Percentiles rank a stretch among this genome's conserved stretches.
Evolutionary conservation across 2,329 filamentous ascomycete genomes (phyloP).

Genomic region (Cladophialophora exuberans): DNA sequence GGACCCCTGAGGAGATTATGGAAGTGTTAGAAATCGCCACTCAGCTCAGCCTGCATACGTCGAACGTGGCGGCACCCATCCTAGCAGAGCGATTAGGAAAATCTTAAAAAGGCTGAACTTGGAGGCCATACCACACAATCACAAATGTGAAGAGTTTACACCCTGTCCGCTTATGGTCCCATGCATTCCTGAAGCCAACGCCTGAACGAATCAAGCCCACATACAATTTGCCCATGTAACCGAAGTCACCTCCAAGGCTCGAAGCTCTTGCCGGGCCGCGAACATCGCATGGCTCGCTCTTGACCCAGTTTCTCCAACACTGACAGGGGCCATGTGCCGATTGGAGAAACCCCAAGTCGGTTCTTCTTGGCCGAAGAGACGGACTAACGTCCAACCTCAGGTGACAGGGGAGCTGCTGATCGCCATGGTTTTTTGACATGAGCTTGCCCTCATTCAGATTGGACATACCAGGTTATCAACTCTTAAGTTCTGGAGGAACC

Average conservation of each 20-base stretch:
- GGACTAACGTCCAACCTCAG: background rate
- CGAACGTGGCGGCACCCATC: conserved; percentile 22
- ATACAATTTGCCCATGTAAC: too few relatives aligned
- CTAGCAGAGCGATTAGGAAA: conserved; percentile 18
- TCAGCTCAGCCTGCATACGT: conserved; percentile 24
- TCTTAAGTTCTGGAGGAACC: too few relatives aligned
- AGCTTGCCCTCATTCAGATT: conserved; percentile 1
- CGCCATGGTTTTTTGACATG: background rate
- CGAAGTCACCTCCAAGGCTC: too few relatives aligned
- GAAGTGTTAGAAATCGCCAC: conserved; percentile 52
- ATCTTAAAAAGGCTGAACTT: conserved; percentile 10
- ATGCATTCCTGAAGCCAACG: too few relatives aligned
- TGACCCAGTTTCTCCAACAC: conserved; percentile 6
- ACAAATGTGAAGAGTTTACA: too few relatives aligned
- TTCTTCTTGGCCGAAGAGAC: background rate
- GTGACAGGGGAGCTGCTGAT: background rate
- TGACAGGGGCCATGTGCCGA: background rate
- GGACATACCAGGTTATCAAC: background rate
- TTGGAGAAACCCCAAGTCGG: conserved; percentile 23
- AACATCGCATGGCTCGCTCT: background rate
- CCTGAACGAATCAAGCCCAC: too few relatives aligned
- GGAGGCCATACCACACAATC: too few relatives aligned
- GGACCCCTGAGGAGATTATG: conserved; percentile 52
- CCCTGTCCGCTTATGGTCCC: too few relatives aligned
- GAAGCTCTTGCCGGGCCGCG: background rate